Base-by-base conservation (phyloP, 768 basidiomycete species). In the Coprinopsis sp. region DNA sequence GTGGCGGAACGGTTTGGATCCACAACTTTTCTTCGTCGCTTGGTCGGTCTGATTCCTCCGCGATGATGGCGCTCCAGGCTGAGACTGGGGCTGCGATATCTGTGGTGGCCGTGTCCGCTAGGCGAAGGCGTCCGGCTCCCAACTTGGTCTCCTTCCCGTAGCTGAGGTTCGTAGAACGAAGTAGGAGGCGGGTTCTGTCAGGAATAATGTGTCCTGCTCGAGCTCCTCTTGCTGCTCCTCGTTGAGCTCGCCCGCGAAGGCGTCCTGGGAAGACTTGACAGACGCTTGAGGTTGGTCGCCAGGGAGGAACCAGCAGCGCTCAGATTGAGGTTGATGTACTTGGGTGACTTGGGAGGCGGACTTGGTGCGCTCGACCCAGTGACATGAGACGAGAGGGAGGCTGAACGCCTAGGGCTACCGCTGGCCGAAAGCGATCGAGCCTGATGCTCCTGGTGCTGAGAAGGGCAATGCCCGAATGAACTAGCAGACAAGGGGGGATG, bases 191-290 rank as follows among this genome's bases (percentile, higher is more conserved):
- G 30, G 4, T 18, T 24, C 22, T 12, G 5, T 25, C 40, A 19
- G 11, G 37, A 28, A 31, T 33, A 16, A 14, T 48, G 47, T 3
- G 47, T 51, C 6, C 47, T 44, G 16, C 68, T 61, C 8, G 69
- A 65, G 33, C 63, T 63, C 24, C 61, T 58, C 13, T 63, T 66
- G 46, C 55, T 13, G 13, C 70, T 69, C 56, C 62, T 64, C 6
- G 75, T 77, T 33, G 76, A 70, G n/a, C n/a, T n/a, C n/a, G 46
- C 23, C 33, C 72, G 51, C 22, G 84, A 86, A 5, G 85, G 83
- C 6, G 84, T 78, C 25, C 82, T 77, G 4, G 87, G 83, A 41
- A 88, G 67, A 3, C 85, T 71, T 7, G 76, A 76, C 46, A 79
- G 67, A 5, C 76, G 65, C 57, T 71, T 77, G 29, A 79, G 52